Conservation (phyloP, 1,284 basidiomycete species). For the Porphyrellus sp. region DNA sequence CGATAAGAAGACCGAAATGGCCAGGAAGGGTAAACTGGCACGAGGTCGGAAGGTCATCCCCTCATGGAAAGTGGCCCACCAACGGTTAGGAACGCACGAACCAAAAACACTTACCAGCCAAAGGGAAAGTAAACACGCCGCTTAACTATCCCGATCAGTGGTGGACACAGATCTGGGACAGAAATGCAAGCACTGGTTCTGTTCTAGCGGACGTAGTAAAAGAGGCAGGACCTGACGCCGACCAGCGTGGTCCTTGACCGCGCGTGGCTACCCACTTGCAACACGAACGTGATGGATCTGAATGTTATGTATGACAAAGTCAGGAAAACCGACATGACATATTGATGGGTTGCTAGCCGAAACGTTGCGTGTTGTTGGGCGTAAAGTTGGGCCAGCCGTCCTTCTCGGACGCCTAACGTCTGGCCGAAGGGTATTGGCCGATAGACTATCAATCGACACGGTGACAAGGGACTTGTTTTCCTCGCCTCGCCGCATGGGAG, state of each 20-base stretch:
- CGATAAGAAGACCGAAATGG: conserved; percentile 31
- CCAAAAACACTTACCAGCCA: conserved; percentile 14
- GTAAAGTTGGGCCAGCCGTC: conserved; percentile 9
- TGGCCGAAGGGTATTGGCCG: conserved; percentile 16
- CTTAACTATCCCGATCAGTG: conserved; percentile 14
- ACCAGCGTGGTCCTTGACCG: not conserved
- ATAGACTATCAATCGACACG: conserved; percentile 16
- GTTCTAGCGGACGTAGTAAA: conserved; percentile 7
- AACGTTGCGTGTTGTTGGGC: conserved; percentile 16
- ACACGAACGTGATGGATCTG: conserved; percentile 11
- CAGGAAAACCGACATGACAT: not conserved
- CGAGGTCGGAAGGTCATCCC: conserved; percentile 29
- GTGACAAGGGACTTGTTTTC: not conserved
- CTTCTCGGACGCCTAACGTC: conserved; percentile 15
- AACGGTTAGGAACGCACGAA: conserved; percentile 22
- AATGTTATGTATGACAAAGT: not conserved
- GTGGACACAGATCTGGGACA: conserved; percentile 16
- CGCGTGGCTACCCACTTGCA: not conserved
- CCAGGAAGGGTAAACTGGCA: conserved; percentile 28
- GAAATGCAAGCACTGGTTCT: conserved; percentile 2
- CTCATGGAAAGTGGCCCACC: conserved; percentile 27
- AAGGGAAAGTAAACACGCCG: conserved; percentile 11
- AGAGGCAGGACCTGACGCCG: not conserved
- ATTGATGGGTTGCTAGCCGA: conserved; percentile 10
- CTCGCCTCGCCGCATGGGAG: not conserved